A percentile compares a stretch with the other conserved stretches of the same genome.
phyloP scores from a whole-genome alignment of 345 rosid genomes.

The Pugionium cornutum region DNA sequence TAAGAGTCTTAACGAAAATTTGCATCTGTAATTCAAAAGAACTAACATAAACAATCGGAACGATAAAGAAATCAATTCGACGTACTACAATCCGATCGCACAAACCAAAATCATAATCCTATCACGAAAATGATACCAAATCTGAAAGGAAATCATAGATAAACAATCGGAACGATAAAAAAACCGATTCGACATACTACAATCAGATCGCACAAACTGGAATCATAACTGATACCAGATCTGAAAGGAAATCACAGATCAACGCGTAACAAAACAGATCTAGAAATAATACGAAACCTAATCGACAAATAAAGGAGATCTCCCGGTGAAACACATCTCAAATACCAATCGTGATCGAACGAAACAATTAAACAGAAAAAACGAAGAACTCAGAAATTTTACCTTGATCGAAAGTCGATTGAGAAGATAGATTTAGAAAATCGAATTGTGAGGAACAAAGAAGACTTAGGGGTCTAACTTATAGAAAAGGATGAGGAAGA shows the following conservation, averaged over 20 bases:
- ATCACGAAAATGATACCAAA: too few species aligned
- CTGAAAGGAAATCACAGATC: not conserved
- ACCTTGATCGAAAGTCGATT: slow-evolving; percentile 15
- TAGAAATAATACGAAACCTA: not conserved
- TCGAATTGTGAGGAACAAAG: slow-evolving; percentile 6
- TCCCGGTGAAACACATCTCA: not conserved
- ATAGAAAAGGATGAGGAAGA: slow-evolving; percentile 27
- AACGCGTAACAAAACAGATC: not conserved
- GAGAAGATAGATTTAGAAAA: not conserved
- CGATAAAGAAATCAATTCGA: not conserved
- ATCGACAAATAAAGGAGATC: not conserved
- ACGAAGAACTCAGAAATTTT: not conserved
- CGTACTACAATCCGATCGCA: not conserved
- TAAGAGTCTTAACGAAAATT: too few species aligned
- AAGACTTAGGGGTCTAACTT: not conserved
- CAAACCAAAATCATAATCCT: too few species aligned
- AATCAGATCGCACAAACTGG: not conserved
- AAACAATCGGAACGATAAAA: too few species aligned
- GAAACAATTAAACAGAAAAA: too few species aligned
- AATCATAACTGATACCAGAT: too few species aligned
- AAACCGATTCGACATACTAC: not conserved
- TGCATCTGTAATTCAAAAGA: slow-evolving; percentile 30
- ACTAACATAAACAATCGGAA: not conserved
- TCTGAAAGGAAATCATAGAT: too few species aligned
- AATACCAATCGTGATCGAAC: too few species aligned